Evolutionary conservation across 768 basidiomycete species (phyloP), one percentile per base, ranked within the genome.

Genomic region (Leccinum longicurvipes): DNA sequence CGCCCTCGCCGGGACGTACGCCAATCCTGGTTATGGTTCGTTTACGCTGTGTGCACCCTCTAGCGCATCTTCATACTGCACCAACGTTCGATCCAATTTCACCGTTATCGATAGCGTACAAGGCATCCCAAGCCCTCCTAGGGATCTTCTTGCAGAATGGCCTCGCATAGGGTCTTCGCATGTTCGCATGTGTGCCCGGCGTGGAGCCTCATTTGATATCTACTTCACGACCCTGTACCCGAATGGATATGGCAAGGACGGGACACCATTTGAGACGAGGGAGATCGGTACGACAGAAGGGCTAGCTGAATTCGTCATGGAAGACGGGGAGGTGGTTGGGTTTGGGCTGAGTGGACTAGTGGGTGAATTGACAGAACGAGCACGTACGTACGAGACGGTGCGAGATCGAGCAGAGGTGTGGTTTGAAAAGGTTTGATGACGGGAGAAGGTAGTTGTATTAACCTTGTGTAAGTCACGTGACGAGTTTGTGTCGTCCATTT

Each of bases 101-200:
- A 14, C 64, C 14, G 28, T 55, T 8, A 57, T 73, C 17, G 68
- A 73, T 19, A 6, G 58, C 24, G 55, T 24, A 21, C 56, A 57
- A 6, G 50, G 51, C 0, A 15, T 25, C 25, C 34, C 50, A 4
- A 51, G 15, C 21, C 24, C 28, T 14, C 23, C 15, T n/a, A 27
- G 28, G 6, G 63, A 69, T 21, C 62, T 76, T 7, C 62, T 73
- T 53, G 69, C 68, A 2, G 62, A 56, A n/a, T 75, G 73, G 68
- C 64, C 69, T 3, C 70, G 69, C 12, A 25, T 70, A 23, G 75
- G 71, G 72, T 63, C 69, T 0, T 69, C 74, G 19, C 77, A 80
- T 56, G 32, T 76, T 12, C 73, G 74, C 5, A 48, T 74, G 51
- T 53, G 46, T 17, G 63, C 61, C 54, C 19, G 29, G 32, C 53